Base-by-base conservation (phyloP, 2,329 filamentous ascomycete genomes). In the Cladosporium sp. region DNA sequence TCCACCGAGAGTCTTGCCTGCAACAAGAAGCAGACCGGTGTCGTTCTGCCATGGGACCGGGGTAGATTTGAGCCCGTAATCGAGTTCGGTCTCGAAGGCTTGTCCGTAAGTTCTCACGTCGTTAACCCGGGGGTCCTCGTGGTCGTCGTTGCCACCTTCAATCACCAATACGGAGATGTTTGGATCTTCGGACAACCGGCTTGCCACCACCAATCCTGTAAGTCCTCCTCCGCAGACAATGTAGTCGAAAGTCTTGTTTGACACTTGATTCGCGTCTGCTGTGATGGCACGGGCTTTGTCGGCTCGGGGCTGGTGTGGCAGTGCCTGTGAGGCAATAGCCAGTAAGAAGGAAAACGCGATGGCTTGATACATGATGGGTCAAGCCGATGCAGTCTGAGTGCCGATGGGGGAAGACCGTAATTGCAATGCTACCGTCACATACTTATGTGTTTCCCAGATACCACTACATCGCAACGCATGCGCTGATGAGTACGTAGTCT, bases 221-320 rank as follows among this genome's bases (percentile, higher is more conserved):
- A 62, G 60, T 15, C 66, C 66, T 44, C 65, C 66, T 10, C 66
- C 66, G 32, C 67, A 60, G 32, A 68, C 55, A 6, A 68, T 58
- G 51, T 67, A 68, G 59, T 67, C 66, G 49, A 58, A 55, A 3
- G 51, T 36, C 20, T 39, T 32, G 20, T 45, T 37, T 1, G 51
- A 17, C 32, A 55, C 51, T 12, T 34, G 39, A 22, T 47, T 15
- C 3, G 22, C 37, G 8, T 44, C 24, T 20, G 39, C 57, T 19
- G 48, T 48, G 58, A 59, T 53, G 13, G 44, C 47, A 20, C 36
- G 52, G 7, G 48, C 42, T 13, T 40, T 45, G 40, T 50, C 55
- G 5, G 45, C 35, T 25, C 48, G 53, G n/a, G 50, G 45, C 39
- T 40, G 28, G 19, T 59, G 28, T 22, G 51, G 51, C 10, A 42